Evolutionary conservation across 2,329 filamentous ascomycete species (phyloP), one percentile per base, ranked within the genome.

Genomic region (Claviceps maximensis): DNA sequence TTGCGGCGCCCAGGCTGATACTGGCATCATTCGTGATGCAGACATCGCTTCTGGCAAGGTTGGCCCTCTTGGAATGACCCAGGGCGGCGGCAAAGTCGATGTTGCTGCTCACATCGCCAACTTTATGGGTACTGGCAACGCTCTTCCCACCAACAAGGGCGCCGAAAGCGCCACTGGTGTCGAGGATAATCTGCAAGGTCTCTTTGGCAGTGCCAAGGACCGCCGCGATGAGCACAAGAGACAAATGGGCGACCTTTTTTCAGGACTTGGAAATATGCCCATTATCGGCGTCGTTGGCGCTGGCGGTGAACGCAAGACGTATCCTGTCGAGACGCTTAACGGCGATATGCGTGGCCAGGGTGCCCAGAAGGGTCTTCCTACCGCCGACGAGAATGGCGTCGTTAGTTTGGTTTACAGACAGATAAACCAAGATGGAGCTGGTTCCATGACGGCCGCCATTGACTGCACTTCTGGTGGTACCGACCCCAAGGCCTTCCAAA

Each of bases 131-230:
- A 31, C 48, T 1, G 45, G 53, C 6, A 36, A 23, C 23, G 47
- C 47, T 3, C 36, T 36, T 8, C 8, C 36, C 21, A 10, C 33
- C 41, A 33, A 36, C 6, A 25, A 49, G 25, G 38, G 49, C 9
- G 25, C 31, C 12, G 10, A 41, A 17, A 29, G 61, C 36, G 65
- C 69, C 29, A 62, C 63, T 8, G 71, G 73, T 21, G 66, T 69
- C n/a, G 71, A 73, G 65, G 68, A 74, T 53, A 63, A 71, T 46
- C 67, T 73, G 27, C 67, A 63, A 21, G 56, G 60, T 15, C 54
- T 59, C 38, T 42, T 56, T 23, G 45, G 19, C 38, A 33, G 47
- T 40, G 47, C 51, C 33, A 59, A 56, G 49, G 57, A 59, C 25
- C 56, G 53, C 31, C 57, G 58, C 25, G 23, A 54, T 17, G 49